Evolutionary conservation across 2,329 filamentous ascomycete species (phyloP).

Genomic region (Phialophora tarda): DNA sequence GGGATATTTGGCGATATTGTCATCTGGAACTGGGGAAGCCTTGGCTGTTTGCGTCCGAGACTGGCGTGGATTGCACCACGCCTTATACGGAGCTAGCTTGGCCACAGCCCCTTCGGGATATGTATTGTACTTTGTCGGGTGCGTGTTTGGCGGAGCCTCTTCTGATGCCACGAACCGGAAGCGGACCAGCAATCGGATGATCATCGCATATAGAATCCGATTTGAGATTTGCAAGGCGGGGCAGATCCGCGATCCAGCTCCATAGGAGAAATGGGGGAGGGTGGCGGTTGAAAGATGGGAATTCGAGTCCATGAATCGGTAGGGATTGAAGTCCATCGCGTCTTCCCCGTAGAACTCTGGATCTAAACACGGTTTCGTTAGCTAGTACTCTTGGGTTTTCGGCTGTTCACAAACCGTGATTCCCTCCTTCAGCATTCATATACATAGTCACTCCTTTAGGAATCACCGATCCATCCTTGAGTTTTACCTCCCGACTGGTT

Average conservation of each 20-base stretch:
- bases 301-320: background rate
- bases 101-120: background rate
- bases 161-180: background rate
- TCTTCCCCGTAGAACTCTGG: background rate
- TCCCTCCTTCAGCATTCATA: slow-evolving; percentile 5
- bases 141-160: background rate
- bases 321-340: too few relatives aligned
- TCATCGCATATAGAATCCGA: background rate
- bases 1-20: too few relatives aligned
- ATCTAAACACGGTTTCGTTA: background rate
- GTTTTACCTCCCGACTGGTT: too few relatives aligned
- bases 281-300: background rate
- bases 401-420: background rate
- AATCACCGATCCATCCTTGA: background rate
- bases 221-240: background rate
- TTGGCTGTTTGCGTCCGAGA: too few relatives aligned
- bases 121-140: background rate
- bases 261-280: background rate
- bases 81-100: background rate
- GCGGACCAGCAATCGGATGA: background rate
- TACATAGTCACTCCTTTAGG: background rate
- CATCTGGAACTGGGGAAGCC: too few relatives aligned
- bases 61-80: too few relatives aligned
- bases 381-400: too few relatives aligned
- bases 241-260: slow-evolving; percentile 3